phyloP scores from a whole-genome alignment of 2,329 filamentous ascomycete genomes.

The Ophiostoma australiae region DNA sequence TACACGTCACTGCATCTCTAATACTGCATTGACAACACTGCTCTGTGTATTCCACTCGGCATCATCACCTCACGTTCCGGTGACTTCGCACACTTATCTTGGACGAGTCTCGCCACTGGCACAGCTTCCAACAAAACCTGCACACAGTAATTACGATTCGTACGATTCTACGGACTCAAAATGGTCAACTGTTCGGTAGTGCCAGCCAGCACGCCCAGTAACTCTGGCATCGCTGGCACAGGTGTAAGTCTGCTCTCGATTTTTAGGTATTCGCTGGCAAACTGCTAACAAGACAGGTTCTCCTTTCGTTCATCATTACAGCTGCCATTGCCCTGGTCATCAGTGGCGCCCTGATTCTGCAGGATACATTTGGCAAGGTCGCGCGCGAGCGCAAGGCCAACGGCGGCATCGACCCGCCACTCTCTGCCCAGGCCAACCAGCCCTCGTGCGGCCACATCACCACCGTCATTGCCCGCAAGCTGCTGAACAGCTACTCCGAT shows the following conservation, averaged over 20 bases:
- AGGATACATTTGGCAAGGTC: slow-evolving; percentile 40
- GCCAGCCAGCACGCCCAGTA: slow-evolving; percentile 43
- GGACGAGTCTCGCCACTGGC: not conserved
- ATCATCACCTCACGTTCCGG: not conserved
- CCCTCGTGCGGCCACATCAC: not conserved
- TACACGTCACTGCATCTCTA: not conserved
- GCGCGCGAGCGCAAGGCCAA: slow-evolving; percentile 33
- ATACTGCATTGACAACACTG: not conserved
- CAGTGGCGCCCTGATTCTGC: slow-evolving; percentile 52
- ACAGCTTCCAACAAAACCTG: not conserved
- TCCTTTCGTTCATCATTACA: slow-evolving; percentile 63
- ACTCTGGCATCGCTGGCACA: slow-evolving; percentile 54
- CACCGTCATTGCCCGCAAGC: slow-evolving; percentile 51
- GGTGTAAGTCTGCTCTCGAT: slow-evolving; percentile 42
- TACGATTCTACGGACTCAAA: slow-evolving; percentile 13
- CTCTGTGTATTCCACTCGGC: not conserved
- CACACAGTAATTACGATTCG: not conserved
- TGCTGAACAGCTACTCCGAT: slow-evolving; percentile 61
- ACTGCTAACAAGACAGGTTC: slow-evolving; percentile 40
- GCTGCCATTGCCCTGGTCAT: slow-evolving; percentile 53
- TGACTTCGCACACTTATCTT: not conserved
- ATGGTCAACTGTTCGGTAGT: slow-evolving; percentile 40
- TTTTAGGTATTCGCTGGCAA: not conserved
- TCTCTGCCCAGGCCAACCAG: slow-evolving; percentile 33
- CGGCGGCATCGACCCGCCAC: not conserved